Conservation (phyloP, 139 green algal species). For the Chlorella sp. region DNA sequence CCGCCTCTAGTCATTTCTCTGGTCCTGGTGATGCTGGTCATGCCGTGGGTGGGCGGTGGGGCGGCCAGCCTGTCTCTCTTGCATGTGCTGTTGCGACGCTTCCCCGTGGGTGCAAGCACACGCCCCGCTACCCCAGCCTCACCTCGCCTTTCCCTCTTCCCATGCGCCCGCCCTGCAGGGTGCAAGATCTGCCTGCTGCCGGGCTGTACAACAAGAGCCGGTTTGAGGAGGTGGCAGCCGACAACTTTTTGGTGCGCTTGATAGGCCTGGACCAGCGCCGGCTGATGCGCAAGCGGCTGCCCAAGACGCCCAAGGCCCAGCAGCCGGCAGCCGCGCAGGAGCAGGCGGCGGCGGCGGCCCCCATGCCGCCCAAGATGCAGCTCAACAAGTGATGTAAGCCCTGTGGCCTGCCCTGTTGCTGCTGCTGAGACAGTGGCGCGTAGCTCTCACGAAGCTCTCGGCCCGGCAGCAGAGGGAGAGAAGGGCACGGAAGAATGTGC, state of each 20-base stretch:
- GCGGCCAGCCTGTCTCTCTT: neutral
- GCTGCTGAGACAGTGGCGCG: no score
- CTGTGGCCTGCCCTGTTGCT: no score
- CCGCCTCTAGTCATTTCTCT: no score
- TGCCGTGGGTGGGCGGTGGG: no score
- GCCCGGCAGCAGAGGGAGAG: no score
- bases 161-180: conserved; percentile 16
- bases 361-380: neutral
- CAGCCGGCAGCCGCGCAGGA: neutral
- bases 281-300: conserved; percentile 56
- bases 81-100: neutral
- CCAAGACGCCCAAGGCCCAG: neutral
- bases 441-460: no score
- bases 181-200: conserved; percentile 45
- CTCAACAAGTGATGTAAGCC: neutral
- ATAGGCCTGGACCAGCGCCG: conserved; percentile 54
- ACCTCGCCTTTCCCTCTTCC: neutral
- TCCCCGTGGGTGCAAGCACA: neutral
- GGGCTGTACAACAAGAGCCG: conserved; percentile 52
- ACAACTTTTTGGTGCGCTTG: conserved; percentile 47
- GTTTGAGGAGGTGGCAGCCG: conserved; percentile 36
- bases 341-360: no score
- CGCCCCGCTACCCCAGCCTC: neutral
- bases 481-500: no score
- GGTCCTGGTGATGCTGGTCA: no score